Evolutionary conservation across 1,284 basidiomycete species (phyloP).

Genomic region (Dichomitus squalens): DNA sequence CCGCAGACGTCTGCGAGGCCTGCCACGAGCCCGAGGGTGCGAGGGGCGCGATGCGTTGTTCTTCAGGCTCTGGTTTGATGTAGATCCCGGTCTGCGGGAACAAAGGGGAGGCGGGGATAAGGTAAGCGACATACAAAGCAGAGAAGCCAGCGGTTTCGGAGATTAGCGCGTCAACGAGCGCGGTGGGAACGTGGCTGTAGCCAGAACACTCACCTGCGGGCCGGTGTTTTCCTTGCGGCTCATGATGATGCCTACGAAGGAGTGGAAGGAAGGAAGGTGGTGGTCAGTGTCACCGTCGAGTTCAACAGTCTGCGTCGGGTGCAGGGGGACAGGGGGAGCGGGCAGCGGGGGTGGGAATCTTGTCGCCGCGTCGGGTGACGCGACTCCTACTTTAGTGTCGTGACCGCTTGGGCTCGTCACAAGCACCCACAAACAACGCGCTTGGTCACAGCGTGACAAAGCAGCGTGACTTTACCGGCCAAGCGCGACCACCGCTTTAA

Average conservation of each 20-base stretch:
- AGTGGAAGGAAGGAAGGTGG: neutral
- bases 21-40: conserved; percentile 26
- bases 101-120: conserved; percentile 4
- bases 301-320: conserved; percentile 2
- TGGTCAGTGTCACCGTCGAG: neutral
- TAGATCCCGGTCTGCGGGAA: conserved; percentile 19
- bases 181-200: neutral
- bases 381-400: conserved; percentile 9
- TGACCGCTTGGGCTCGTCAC: conserved; percentile 4
- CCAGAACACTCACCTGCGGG: conserved; percentile 4
- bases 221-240: conserved; percentile 34
- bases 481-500: no score
- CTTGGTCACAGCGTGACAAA: conserved; percentile 23
- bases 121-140: conserved; percentile 10
- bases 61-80: conserved; percentile 48
- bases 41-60: conserved; percentile 33
- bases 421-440: conserved; percentile 21
- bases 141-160: conserved; percentile 3
- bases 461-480: neutral
- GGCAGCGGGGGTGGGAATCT: neutral
- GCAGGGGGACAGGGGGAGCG: neutral
- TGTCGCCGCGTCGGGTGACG: conserved; percentile 9
- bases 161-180: neutral
- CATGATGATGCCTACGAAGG: conserved; percentile 20
- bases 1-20: neutral